Base-by-base conservation (phyloP, 768 basidiomycete genomes). In the Boletus pseudopeckii region DNA sequence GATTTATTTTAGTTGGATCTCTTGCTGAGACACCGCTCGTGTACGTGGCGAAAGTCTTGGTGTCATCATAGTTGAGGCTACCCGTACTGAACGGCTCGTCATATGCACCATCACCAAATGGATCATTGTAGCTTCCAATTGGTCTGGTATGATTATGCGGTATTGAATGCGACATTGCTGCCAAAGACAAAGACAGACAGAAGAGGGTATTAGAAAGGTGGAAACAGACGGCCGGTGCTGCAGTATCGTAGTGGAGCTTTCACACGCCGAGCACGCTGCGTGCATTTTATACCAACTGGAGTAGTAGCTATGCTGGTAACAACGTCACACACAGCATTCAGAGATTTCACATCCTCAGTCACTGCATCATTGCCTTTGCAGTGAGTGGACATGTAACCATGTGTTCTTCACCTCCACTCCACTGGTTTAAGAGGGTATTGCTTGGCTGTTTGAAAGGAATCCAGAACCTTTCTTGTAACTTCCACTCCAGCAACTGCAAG, bases 401-500 rank as follows among this genome's bases (percentile, higher is more conserved):
- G n/a, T 17, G 13, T 36, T 41, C 45, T 52, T 73, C 67, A 46
- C 72, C 72, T 53, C 71, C 66, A 26, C 58, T 60, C 75, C 75
- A 77, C 54, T 64, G 65, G 34, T 63, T 47, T 49, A 76, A 63
- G 39, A 76, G 60, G 17, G 60, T 58, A 58, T 76, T 76, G 54
- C 73, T 74, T 26, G 77, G 74, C 36, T 68, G 53, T 8, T 68
- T 71, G 34, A 77, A 77, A 7, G 75, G 74, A 52, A 26, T 79
- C 67, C 39, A 76, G 30, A 26, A 76, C 73, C 48, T 77, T 79
- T 54, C 58, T 68, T 10, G 74, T 64, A 11, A 68, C 56, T 50
- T 77, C 75, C n/a, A 70, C 53, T n/a, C 77, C 73, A 3, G 75
- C 71, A 13, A 76, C 63, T 5, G 75, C 72, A 37, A 76, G 66